Evolutionary conservation across 495 filamentous ascomycete species (phyloP).

Genomic region (Polyplosphaeria fusca): DNA sequence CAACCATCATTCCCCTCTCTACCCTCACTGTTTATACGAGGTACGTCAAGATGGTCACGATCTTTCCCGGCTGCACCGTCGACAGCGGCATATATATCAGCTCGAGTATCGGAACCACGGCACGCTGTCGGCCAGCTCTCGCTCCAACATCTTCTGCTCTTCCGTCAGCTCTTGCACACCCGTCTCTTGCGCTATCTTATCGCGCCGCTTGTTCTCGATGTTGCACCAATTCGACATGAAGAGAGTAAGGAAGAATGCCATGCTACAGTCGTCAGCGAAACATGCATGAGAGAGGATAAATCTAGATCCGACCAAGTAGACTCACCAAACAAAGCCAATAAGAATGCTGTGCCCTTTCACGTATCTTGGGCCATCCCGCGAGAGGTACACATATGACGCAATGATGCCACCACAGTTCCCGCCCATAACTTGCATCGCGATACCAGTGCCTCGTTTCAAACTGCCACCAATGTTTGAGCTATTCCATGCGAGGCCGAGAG

Average conservation of each 20-base stretch:
- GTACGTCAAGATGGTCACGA: too few species aligned
- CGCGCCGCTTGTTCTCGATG: constrained; percentile 9
- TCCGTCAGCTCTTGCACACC: constrained; percentile 7
- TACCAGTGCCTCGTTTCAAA: constrained; percentile 81
- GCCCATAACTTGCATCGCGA: constrained; percentile 73
- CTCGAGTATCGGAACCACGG: constrained; percentile 18
- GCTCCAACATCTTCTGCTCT: constrained; percentile 14
- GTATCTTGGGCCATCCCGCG: constrained; percentile 52
- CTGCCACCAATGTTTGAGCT: constrained; percentile 90
- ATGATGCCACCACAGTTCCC: constrained; percentile 88
- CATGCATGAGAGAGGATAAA: too few species aligned
- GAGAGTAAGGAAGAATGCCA: constrained; percentile 17
- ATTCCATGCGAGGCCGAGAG: constrained; percentile 85
- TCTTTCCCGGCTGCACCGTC: too few species aligned
- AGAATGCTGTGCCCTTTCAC: constrained; percentile 58
- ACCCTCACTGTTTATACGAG: too few species aligned
- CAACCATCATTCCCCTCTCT: too few species aligned
- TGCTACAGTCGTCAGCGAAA: constrained; percentile 6
- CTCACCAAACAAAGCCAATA: constrained; percentile 44
- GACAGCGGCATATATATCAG: too few species aligned
- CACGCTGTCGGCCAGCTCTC: constrained; percentile 16
- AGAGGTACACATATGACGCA: constrained; percentile 67
- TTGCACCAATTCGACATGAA: constrained; percentile 25
- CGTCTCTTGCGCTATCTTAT: constrained; percentile 5
- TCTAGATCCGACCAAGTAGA: too few species aligned